Conservation (phyloP, 1,284 basidiomycete species). For the Mycena citricolor region DNA sequence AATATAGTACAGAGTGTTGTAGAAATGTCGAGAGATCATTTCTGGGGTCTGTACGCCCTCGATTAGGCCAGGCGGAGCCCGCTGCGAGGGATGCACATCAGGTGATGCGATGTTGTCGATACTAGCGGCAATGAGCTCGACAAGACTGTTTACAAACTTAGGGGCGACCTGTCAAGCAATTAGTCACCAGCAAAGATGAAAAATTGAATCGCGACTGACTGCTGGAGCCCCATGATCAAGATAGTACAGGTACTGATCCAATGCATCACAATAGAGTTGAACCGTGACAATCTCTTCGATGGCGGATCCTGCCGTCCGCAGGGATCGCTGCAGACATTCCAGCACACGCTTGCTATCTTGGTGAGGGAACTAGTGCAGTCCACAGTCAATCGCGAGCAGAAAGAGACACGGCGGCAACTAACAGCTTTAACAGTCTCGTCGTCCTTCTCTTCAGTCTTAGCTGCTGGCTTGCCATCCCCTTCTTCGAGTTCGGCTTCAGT, state of each 20-base stretch:
- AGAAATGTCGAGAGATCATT: conserved; percentile 90
- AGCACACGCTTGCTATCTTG: conserved; percentile 94
- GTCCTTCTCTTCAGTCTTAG: conserved; percentile 42
- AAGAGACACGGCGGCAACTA: conserved; percentile 29
- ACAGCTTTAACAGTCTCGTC: conserved; percentile 60
- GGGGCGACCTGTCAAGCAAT: conserved; percentile 80
- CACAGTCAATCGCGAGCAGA: conserved; percentile 3
- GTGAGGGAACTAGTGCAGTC: conserved; percentile 67
- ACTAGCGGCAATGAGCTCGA: conserved; percentile 88
- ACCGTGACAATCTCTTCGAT: conserved; percentile 94
- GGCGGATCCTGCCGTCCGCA: conserved; percentile 90
- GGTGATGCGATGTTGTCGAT: conserved; percentile 84
- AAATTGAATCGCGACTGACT: conserved; percentile 45
- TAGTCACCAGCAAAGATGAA: conserved; percentile 12
- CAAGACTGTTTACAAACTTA: conserved; percentile 92
- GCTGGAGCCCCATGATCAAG: conserved; percentile 89
- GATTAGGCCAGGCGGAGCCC: conserved; percentile 78
- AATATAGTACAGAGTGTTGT: conserved; percentile 85
- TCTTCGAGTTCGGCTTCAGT: conserved; percentile 38
- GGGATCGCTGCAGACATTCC: conserved; percentile 91
- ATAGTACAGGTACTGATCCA: conserved; percentile 93
- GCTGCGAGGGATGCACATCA: conserved; percentile 83
- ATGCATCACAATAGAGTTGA: conserved; percentile 90
- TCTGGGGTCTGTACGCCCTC: conserved; percentile 91
- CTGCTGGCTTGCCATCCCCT: conserved; percentile 34